Evolutionary conservation across 257 asterid species (phyloP).

Genomic region (Lavandula angustifolia): DNA sequence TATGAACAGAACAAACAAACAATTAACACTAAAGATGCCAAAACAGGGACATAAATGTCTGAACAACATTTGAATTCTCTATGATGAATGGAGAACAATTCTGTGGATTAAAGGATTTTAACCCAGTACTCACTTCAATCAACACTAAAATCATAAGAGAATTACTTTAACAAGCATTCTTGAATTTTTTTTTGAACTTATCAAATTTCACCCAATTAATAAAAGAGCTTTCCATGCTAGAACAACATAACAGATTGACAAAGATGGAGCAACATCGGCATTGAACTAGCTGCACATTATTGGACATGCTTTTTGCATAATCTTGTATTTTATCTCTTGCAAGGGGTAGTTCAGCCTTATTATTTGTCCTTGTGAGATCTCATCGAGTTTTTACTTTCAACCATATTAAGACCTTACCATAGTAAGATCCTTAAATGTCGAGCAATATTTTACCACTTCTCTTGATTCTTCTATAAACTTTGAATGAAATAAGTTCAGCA

Average conservation of each 20-base stretch:
- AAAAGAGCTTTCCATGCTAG: background rate
- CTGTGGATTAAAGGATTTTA: background rate
- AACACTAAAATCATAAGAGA: background rate
- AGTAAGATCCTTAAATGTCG: background rate
- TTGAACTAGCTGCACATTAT: conserved; percentile 2
- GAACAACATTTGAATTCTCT: too few species aligned
- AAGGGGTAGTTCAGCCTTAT: background rate
- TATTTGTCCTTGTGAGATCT: background rate
- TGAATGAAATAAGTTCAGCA: background rate
- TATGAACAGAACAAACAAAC: background rate
- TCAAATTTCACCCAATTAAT: background rate
- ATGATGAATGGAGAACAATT: too few species aligned
- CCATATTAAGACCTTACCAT: background rate
- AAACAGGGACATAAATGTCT: background rate
- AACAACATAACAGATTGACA: background rate
- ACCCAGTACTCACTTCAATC: background rate
- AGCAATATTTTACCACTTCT: background rate
- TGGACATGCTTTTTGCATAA: background rate
- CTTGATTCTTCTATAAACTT: background rate
- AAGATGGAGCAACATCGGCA: background rate
- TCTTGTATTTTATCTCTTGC: background rate
- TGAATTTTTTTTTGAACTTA: too few species aligned
- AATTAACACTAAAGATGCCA: background rate
- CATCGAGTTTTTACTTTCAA: background rate
- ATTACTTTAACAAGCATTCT: too few species aligned